Conservation (phyloP, 225 moss, liverwort and hornwort species). For the Bryoerythrophyllum caledonicum region DNA sequence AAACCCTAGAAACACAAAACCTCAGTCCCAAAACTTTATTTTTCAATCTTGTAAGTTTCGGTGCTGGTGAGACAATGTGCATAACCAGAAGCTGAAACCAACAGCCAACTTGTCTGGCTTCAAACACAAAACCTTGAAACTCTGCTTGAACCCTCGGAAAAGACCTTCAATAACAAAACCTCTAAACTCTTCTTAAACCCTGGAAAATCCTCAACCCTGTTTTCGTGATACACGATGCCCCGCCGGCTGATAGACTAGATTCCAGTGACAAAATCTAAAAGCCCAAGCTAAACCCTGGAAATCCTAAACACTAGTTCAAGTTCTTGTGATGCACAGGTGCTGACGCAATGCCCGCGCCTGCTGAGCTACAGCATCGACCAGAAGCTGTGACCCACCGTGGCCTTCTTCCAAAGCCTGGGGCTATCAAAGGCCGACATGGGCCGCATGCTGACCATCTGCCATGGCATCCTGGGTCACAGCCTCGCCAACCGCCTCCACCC, state of each 20-base stretch:
- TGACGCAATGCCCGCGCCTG: constrained; percentile 64
- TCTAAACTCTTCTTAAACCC: background rate
- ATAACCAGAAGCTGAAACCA: too few relatives aligned
- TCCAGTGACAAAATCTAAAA: too few relatives aligned
- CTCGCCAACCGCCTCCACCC: constrained; percentile 50
- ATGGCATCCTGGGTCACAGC: constrained; percentile 26
- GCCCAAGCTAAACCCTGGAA: background rate
- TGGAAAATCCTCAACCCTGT: too few relatives aligned
- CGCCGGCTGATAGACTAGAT: too few relatives aligned
- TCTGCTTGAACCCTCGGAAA: too few relatives aligned
- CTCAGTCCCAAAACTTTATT: background rate
- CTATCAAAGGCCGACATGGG: constrained; percentile 48
- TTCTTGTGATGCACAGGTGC: constrained; percentile 14
- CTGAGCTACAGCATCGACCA: constrained; percentile 70
- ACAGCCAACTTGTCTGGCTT: too few relatives aligned
- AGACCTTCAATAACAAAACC: background rate
- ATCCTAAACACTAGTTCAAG: background rate
- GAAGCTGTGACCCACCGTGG: constrained; percentile 52
- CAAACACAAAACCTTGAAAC: too few relatives aligned
- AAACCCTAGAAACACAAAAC: too few relatives aligned
- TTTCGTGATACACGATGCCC: too few relatives aligned
- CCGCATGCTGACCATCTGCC: constrained; percentile 43
- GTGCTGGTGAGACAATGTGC: too few relatives aligned
- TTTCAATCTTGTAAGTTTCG: too few relatives aligned
- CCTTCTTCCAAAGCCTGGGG: constrained; percentile 43